These are phyloP conservation scores for Neofusicoccum ribis DNA, from an alignment of 2,329 filamentous ascomycete species.

Conservation along the genomic window DNA sequence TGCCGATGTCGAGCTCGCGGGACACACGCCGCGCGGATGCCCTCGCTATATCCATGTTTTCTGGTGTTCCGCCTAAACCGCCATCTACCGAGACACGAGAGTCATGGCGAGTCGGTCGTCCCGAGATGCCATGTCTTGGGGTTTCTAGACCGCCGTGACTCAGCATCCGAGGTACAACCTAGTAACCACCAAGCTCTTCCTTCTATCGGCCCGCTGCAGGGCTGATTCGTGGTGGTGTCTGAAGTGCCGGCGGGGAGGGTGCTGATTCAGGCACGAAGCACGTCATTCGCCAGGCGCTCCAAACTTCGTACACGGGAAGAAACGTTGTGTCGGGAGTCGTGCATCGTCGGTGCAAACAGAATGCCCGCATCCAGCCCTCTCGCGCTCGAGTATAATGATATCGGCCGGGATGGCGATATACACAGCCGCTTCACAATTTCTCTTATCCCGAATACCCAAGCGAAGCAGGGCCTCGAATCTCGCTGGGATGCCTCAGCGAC, in stretches of 20 bases:
- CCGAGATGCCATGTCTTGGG: background rate
- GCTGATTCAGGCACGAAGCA: background rate
- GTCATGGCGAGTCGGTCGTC: background rate
- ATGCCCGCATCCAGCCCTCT: background rate
- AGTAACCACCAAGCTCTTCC: background rate
- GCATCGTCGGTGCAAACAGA: background rate
- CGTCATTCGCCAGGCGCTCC: background rate
- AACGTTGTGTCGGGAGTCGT: background rate
- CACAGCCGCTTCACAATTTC: background rate
- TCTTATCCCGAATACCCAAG: conserved; percentile 9
- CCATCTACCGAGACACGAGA: background rate
- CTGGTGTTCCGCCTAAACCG: background rate
- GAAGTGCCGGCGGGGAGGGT: background rate
- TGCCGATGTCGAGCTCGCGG: background rate
- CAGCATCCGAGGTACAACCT: background rate
- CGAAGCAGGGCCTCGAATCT: background rate
- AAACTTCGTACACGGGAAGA: background rate
- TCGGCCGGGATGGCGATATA: background rate
- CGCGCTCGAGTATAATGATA: background rate
- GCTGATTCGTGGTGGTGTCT: background rate
- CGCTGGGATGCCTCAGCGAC: background rate
- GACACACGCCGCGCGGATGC: background rate
- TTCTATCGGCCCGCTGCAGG: background rate
- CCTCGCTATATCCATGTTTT: background rate
- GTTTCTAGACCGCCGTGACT: background rate